phyloP scores from a whole-genome alignment of 345 rosid species.

The Pelargonium nanum region DNA sequence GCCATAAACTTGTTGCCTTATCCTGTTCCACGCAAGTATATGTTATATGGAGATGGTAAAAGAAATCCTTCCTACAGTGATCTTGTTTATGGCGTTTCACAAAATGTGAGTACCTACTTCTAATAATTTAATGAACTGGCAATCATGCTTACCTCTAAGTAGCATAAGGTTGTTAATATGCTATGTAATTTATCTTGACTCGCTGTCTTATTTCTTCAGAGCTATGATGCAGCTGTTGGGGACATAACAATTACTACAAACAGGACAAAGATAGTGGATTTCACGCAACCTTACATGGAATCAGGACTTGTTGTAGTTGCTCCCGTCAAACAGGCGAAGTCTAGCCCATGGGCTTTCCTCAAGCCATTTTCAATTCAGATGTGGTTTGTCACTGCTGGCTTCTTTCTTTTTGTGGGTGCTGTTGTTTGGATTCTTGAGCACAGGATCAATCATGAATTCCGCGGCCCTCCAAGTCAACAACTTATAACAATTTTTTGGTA shows the following conservation, averaged over 20 bases:
- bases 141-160: neutral
- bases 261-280: conserved; percentile 78
- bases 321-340: conserved; percentile 54
- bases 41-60: conserved; percentile 55
- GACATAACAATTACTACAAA: conserved; percentile 61
- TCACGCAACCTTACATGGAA: conserved; percentile 80
- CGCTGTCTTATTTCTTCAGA: conserved; percentile 32
- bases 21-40: conserved; percentile 60
- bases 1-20: conserved; percentile 76
- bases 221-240: conserved; percentile 74
- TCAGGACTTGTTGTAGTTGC: conserved; percentile 83
- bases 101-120: conserved; percentile 43
- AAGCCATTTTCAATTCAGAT: conserved; percentile 70
- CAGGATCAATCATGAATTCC: conserved; percentile 69
- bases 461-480: conserved; percentile 80
- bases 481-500: conserved; percentile 75
- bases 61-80: conserved; percentile 52
- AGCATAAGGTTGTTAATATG: neutral
- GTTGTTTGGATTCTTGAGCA: conserved; percentile 98
- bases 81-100: conserved; percentile 47
- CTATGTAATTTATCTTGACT: conserved; percentile 7
- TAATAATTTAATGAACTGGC: neutral
- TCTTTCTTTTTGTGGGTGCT: conserved; percentile 80
- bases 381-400: conserved; percentile 79
- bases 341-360: conserved; percentile 92